Evolutionary conservation across 495 filamentous ascomycete genomes (phyloP).

Genomic region (Aspergillus kassunensis): DNA sequence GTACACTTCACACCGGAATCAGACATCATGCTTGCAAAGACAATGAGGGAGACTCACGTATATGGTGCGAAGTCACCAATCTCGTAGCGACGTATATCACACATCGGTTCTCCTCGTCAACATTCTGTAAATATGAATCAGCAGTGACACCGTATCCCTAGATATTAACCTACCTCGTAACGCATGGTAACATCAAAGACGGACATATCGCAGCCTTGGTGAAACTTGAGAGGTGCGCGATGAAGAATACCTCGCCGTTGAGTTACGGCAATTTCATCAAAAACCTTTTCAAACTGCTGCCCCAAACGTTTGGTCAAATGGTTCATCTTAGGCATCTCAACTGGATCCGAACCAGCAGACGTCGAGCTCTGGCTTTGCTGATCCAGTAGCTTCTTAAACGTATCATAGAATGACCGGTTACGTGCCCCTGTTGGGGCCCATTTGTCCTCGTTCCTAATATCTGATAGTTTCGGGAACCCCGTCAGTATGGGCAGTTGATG

Average conservation of each 20-base stretch:
- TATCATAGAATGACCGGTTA: constrained; percentile 45
- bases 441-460: no score
- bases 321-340: constrained; percentile 47
- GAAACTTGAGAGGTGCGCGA: constrained; percentile 44
- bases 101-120: constrained; percentile 23
- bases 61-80: constrained; percentile 26
- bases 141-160: background rate
- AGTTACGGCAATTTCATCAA: constrained; percentile 54
- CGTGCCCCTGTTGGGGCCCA: constrained; percentile 37
- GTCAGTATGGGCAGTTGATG: constrained; percentile 41
- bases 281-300: constrained; percentile 51
- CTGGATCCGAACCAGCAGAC: constrained; percentile 21
- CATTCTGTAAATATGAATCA: constrained; percentile 15
- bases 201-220: constrained; percentile 35
- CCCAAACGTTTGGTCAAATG: constrained; percentile 49
- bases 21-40: background rate
- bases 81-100: constrained; percentile 37
- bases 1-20: constrained; percentile 34
- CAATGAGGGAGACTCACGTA: constrained; percentile 25
- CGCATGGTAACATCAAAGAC: constrained; percentile 36
- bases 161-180: constrained; percentile 28
- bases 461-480: no score
- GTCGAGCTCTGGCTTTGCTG: constrained; percentile 28
- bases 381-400: constrained; percentile 37
- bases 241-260: constrained; percentile 55